A percentile compares a stretch with the other conserved stretches of the same genome.
Evolutionary conservation across 495 filamentous ascomycete species (phyloP).

Genomic region (Elaphomyces granulatus): DNA sequence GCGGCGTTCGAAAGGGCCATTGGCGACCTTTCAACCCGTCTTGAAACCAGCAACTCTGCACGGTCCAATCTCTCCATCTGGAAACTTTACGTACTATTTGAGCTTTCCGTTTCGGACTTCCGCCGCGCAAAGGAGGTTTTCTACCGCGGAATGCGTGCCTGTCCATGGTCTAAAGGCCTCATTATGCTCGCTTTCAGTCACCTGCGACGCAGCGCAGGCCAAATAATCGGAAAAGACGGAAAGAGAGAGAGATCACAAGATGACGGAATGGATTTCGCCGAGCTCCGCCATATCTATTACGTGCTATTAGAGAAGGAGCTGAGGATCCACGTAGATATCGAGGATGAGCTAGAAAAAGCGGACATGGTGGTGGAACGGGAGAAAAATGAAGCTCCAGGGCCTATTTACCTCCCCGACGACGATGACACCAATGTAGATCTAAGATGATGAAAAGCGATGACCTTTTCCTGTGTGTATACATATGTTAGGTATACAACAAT

Average conservation of each 20-base stretch:
- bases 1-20: conserved; percentile 57
- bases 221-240: not conserved
- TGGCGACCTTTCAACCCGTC: conserved; percentile 1
- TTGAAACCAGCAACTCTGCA: not conserved
- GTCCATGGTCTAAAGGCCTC: conserved; percentile 64
- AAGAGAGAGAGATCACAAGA: not conserved
- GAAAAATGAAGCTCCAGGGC: conserved; percentile 5
- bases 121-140: conserved; percentile 21
- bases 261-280: conserved; percentile 23
- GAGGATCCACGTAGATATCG: conserved; percentile 32
- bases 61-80: conserved; percentile 28
- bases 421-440: too few species aligned
- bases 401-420: conserved; percentile 17
- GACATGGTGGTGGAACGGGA: conserved; percentile 10
- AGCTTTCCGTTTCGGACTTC: conserved; percentile 19
- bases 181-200: conserved; percentile 49
- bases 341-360: conserved; percentile 17
- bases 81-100: conserved; percentile 40
- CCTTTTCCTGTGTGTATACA: too few species aligned
- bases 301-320: conserved; percentile 39
- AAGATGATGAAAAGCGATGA: too few species aligned
- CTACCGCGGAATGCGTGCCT: conserved; percentile 38
- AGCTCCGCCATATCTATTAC: conserved; percentile 33
- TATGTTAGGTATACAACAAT: too few species aligned
- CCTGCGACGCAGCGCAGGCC: conserved; percentile 1